Base-by-base conservation (phyloP, 2,329 filamentous ascomycete species). In the Botrytis sinoallii region DNA sequence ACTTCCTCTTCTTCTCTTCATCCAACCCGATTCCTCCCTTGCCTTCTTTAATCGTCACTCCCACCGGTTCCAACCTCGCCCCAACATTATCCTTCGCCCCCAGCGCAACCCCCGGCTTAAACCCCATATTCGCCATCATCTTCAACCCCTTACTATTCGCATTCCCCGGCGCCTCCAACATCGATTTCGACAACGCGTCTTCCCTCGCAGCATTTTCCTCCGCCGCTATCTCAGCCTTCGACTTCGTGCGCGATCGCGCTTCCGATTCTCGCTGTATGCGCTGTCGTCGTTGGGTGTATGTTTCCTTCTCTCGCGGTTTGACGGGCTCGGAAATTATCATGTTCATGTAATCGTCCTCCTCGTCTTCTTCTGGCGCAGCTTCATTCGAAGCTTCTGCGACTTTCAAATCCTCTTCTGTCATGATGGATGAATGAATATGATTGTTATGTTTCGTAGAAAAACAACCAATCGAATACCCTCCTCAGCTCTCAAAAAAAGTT, bases 51-150 rank as follows among this genome's bases (percentile, higher is more conserved):
- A 97, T 83, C 74, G 87, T 86, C 67, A 97, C 85, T 48, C 88
- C 86, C 74, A 99, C 89, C 0, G 96, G 96, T 81, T 97, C 93
- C 4, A 88, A 85, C 78, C 76, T 78, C 79, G 79, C 79, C 20
- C 78, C 79, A n/a, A 80, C 75, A 40, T 83, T 83, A 14, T 84
- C 83, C n/a, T 86, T 84, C 77, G 88, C 89, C 1, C 96, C 96
- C 4, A 98, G 85, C 0, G 90, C 87, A 52, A 89, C 90, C 38
- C 95, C 94, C 32, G 89, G 85, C 74, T 90, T 91, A 84, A 97
- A 99, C 0, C 96, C 96, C 87, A 99, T 93, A 83, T 93, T 95
- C 35, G 93, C 92, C 95, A 99, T 97, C 94, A 99, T 98, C 77
- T 93, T 90, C 75, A 97, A 89, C 1, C 95, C 96, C 81, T 98